Evolutionary conservation across 164 flowering plant genomes (phyloP).

Genomic region (Hamamelis virginiana): DNA sequence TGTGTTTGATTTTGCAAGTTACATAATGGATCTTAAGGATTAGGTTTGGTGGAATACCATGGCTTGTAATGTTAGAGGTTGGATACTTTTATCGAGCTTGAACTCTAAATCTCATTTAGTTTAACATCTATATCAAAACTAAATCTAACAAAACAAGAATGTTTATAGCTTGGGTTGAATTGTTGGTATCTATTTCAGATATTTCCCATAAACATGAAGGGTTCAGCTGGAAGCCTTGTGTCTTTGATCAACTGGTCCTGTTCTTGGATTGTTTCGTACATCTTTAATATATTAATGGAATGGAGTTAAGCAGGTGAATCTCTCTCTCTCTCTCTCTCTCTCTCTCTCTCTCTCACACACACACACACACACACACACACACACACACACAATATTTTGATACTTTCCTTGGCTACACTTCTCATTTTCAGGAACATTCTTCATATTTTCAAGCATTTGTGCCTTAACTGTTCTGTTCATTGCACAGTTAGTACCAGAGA

Average conservation of each 20-base stretch:
- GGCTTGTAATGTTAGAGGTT: slow-evolving; percentile 95
- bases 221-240: slow-evolving; percentile 39
- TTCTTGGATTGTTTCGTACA: slow-evolving; percentile 35
- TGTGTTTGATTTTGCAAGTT: too few species aligned
- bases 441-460: slow-evolving; percentile 30
- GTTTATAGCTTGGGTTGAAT: too few species aligned
- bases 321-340: neutral
- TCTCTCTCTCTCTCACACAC: too few species aligned
- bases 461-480: slow-evolving; percentile 33
- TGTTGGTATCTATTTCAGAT: too few species aligned
- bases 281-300: slow-evolving; percentile 30
- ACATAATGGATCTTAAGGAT: slow-evolving; percentile 62
- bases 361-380: too few species aligned
- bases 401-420: neutral
- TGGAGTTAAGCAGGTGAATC: slow-evolving; percentile 41
- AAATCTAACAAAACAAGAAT: too few species aligned
- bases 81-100: too few species aligned
- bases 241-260: slow-evolving; percentile 33
- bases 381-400: too few species aligned
- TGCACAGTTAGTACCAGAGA: slow-evolving; percentile 38
- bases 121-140: too few species aligned
- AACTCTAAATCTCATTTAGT: neutral
- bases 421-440: too few species aligned
- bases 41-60: slow-evolving; percentile 91
- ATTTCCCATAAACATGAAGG: too few species aligned